These are phyloP conservation scores for Pythium plurisporium DNA, from an alignment of 352 stramenopile species.

Conservation along the genomic window DNA sequence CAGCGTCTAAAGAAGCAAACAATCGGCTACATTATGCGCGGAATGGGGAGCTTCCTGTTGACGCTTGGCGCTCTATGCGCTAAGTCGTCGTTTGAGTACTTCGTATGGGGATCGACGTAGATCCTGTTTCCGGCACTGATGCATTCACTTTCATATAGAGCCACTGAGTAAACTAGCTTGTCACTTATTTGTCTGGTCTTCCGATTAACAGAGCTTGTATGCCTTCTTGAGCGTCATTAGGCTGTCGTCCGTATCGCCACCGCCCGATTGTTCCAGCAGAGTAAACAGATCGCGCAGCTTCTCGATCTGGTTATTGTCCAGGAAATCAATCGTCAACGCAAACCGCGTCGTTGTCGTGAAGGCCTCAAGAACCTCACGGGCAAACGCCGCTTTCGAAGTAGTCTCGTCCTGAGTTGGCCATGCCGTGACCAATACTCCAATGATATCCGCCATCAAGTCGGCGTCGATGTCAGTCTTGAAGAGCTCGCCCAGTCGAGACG, in stretches of 20 bases:
- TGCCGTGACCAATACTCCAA: slow-evolving; percentile 33
- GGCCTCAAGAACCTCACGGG: slow-evolving; percentile 31
- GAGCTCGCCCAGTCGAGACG: slow-evolving; percentile 35
- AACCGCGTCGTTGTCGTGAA: slow-evolving; percentile 49
- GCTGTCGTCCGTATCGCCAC: background rate
- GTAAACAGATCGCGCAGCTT: slow-evolving; percentile 34
- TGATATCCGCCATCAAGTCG: slow-evolving; percentile 66
- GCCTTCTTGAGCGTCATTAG: background rate
- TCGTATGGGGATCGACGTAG: slow-evolving; percentile 30
- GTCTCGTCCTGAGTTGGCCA: background rate
- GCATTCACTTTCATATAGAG: slow-evolving; percentile 13
- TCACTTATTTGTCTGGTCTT: no score
- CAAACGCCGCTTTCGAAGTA: slow-evolving; percentile 30
- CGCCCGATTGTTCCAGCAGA: slow-evolving; percentile 9
- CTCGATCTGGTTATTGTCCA: slow-evolving; percentile 63
- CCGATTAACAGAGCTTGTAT: slow-evolving; percentile 4
- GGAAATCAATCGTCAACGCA: slow-evolving; percentile 59
- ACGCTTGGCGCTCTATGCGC: slow-evolving; percentile 72
- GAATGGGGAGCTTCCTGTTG: slow-evolving; percentile 80
- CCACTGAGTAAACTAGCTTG: slow-evolving; percentile 14
- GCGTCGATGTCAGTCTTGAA: slow-evolving; percentile 72
- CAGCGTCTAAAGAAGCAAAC: slow-evolving; percentile 84
- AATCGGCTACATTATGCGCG: slow-evolving; percentile 78
- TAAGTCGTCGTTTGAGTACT: slow-evolving; percentile 86
- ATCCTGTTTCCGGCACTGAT: background rate